Evolutionary conservation across 2,329 filamentous ascomycete species (phyloP).

Genomic region (Monilinia fructigena): DNA sequence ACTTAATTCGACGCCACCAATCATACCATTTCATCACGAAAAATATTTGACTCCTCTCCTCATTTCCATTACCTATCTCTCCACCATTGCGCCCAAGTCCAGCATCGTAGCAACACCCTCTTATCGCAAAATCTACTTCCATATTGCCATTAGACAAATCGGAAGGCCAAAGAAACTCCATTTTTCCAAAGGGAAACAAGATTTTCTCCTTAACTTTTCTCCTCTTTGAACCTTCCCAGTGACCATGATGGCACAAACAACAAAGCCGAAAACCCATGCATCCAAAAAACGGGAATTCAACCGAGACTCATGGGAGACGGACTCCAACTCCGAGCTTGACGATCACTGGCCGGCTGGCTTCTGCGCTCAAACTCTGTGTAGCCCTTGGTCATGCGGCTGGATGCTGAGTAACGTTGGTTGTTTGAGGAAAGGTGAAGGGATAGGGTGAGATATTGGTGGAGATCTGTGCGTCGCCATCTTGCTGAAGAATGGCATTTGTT

Average conservation of each 20-base stretch:
- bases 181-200: background rate
- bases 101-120: background rate
- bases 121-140: background rate
- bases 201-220: background rate
- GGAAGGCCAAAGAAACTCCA: background rate
- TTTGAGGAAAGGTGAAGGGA: constrained; percentile 8
- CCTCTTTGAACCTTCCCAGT: background rate
- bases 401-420: constrained; percentile 13
- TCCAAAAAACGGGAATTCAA: constrained; percentile 17
- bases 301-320: constrained; percentile 7
- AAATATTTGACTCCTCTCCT: background rate
- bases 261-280: background rate
- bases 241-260: background rate
- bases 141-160: background rate
- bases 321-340: constrained; percentile 10
- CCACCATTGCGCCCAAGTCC: background rate
- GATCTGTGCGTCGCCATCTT: constrained; percentile 24
- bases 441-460: constrained; percentile 17
- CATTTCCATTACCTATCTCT: constrained; percentile 11
- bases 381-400: constrained; percentile 20
- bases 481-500: constrained; percentile 14
- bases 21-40: constrained; percentile 15
- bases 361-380: constrained; percentile 14
- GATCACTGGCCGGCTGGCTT: constrained; percentile 1
- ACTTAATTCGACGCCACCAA: constrained; percentile 10